A percentile compares a stretch with the other conserved stretches of the same genome.
Conservation (phyloP, 345 rosid species). For the Odontarrhena argentea region DNA sequence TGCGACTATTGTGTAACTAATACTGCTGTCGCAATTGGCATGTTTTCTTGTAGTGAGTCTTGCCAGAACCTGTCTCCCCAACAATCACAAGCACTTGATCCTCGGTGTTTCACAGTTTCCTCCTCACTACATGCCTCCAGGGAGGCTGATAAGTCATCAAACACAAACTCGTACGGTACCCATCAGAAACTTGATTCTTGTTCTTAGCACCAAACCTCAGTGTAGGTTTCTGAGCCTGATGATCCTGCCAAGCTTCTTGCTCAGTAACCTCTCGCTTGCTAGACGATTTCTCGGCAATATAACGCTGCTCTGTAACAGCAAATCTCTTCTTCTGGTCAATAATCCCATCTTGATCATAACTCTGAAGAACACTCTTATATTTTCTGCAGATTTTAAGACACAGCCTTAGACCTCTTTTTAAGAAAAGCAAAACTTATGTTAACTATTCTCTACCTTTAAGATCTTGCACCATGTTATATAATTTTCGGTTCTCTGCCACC, state of each 20-base stretch:
- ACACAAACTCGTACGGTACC: conserved; percentile 34
- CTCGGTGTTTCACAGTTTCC: conserved; percentile 5
- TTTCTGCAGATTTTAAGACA: conserved; percentile 53
- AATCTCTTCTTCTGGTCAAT: conserved; percentile 42
- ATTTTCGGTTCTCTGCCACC: conserved; percentile 77
- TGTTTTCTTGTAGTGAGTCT: too few species aligned
- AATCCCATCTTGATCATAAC: conserved; percentile 42
- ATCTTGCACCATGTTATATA: conserved; percentile 96
- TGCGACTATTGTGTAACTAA: too few species aligned
- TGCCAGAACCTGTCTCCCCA: too few species aligned
- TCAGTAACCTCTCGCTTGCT: conserved; percentile 4
- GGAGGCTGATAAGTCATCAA: conserved; percentile 17
- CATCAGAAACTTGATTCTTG: conserved; percentile 21
- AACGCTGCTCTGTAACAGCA: conserved; percentile 3
- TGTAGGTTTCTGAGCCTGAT: conserved; percentile 28
- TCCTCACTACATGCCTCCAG: conserved; percentile 14
- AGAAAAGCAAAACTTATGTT: conserved; percentile 11
- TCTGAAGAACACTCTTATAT: conserved; percentile 91
- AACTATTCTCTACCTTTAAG: conserved; percentile 68
- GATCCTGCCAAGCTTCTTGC: conserved; percentile 40
- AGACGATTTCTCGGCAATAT: not conserved
- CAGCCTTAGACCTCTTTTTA: not conserved
- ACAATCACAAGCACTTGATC: too few species aligned
- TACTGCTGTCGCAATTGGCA: too few species aligned
- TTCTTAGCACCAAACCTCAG: conserved; percentile 18